phyloP scores from a whole-genome alignment of 352 stramenopile genomes.

The Phytophthora chlamydospora region DNA sequence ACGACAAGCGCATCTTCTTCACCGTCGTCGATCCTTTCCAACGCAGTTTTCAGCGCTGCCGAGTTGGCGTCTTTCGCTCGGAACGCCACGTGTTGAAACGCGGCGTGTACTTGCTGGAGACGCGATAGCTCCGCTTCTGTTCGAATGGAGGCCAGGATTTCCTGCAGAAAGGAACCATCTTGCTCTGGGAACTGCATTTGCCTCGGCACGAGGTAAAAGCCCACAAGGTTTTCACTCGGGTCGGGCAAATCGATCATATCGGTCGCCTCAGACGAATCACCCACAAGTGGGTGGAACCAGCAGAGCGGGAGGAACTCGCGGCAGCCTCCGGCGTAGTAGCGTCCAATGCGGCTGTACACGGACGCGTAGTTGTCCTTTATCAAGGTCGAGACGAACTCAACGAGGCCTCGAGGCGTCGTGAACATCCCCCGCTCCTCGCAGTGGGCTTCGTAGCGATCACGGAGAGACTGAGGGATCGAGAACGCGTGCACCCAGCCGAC shows the following conservation, averaged over 20 bases:
- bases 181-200: constrained; percentile 67
- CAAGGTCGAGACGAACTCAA: constrained; percentile 35
- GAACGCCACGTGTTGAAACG: constrained; percentile 38
- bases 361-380: constrained; percentile 47
- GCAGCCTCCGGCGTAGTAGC: constrained; percentile 58
- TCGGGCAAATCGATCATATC: constrained; percentile 40
- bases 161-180: constrained; percentile 51
- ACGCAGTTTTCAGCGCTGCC: constrained; percentile 12
- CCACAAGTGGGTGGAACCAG: constrained; percentile 37
- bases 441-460: constrained; percentile 28
- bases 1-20: constrained; percentile 4
- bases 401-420: constrained; percentile 15
- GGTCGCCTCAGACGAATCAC: constrained; percentile 9
- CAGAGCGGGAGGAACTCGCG: constrained; percentile 52
- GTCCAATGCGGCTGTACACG: constrained; percentile 47
- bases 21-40: constrained; percentile 22
- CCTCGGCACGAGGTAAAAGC: constrained; percentile 64
- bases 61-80: constrained; percentile 21
- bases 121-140: constrained; percentile 24
- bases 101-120: constrained; percentile 35
- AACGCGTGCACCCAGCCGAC: constrained; percentile 69
- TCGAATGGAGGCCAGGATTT: constrained; percentile 50
- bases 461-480: constrained; percentile 41
- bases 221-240: constrained; percentile 51
- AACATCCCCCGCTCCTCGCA: constrained; percentile 16